phyloP scores from a whole-genome alignment of 2,329 filamentous ascomycete species.

The Dactylonectria estremocensis region DNA sequence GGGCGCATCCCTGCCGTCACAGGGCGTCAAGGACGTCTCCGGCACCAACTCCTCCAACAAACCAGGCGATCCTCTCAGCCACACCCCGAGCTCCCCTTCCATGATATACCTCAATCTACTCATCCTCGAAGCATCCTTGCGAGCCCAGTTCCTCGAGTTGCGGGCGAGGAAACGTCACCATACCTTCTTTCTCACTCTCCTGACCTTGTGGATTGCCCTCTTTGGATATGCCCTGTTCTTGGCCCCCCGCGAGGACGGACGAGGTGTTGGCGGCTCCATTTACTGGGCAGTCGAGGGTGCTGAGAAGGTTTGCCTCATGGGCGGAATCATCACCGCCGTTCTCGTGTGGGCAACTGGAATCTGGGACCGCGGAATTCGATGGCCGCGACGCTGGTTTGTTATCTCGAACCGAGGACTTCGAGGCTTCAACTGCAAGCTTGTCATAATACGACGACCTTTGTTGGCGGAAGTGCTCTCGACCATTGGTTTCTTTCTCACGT shows the following conservation, averaged over 20 bases:
- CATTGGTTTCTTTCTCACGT: slow-evolving; percentile 83
- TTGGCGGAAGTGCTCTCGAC: slow-evolving; percentile 84
- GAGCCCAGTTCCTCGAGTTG: slow-evolving; percentile 92
- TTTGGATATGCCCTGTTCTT: slow-evolving; percentile 95
- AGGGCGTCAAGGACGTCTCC: slow-evolving; percentile 60
- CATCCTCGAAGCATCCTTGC: slow-evolving; percentile 94
- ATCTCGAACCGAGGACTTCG: slow-evolving; percentile 91
- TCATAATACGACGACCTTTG: slow-evolving; percentile 87
- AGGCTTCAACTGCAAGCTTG: slow-evolving; percentile 96
- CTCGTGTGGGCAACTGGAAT: slow-evolving; percentile 96
- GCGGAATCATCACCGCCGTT: slow-evolving; percentile 87
- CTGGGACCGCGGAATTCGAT: slow-evolving; percentile 95
- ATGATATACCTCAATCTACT: slow-evolving; percentile 99
- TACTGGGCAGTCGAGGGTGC: slow-evolving; percentile 96
- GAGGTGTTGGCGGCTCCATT: slow-evolving; percentile 90
- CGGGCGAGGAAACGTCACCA: slow-evolving; percentile 91
- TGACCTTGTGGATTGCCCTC: slow-evolving; percentile 84
- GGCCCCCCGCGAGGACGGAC: slow-evolving; percentile 95
- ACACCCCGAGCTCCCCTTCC: slow-evolving; percentile 89
- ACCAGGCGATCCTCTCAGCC: slow-evolving; percentile 79
- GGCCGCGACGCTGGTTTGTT: slow-evolving; percentile 92
- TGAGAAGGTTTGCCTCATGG: slow-evolving; percentile 93
- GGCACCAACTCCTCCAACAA: slow-evolving; percentile 61
- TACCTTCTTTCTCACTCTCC: slow-evolving; percentile 88
- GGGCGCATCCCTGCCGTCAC: slow-evolving; percentile 80